Percentiles rank a stretch among this genome's conserved stretches.
Evolutionary conservation across 768 basidiomycete genomes (phyloP).

Genomic region (Termitomyces sp.): DNA sequence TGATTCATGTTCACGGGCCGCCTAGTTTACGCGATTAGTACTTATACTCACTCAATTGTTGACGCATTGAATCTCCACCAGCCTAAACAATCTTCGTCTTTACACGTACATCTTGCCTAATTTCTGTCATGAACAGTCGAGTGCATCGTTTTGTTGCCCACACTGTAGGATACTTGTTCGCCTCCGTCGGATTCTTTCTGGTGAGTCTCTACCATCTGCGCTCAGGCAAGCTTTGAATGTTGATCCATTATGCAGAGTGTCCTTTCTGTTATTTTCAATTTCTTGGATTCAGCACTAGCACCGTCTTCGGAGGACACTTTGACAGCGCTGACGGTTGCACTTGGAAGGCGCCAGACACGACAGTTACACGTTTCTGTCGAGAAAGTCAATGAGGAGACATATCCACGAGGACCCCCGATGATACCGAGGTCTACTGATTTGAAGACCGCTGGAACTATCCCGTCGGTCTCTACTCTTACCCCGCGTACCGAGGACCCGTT

Average conservation of each 20-base stretch:
- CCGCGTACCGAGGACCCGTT: neutral
- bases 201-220: conserved; percentile 20
- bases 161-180: conserved; percentile 29
- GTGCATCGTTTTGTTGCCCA: conserved; percentile 24
- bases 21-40: neutral
- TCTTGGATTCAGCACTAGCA: neutral
- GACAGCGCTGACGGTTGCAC: neutral
- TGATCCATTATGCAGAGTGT: conserved; percentile 26
- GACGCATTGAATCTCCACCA: conserved; percentile 1
- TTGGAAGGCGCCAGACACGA: conserved; percentile 1
- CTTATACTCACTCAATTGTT: neutral
- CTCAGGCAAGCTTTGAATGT: neutral
- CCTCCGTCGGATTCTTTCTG: conserved; percentile 30
- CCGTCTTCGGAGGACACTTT: neutral
- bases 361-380: neutral
- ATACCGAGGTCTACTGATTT: neutral
- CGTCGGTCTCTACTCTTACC: neutral
- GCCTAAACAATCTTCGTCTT: neutral
- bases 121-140: conserved; percentile 4
- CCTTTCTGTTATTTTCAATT: conserved; percentile 23
- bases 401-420: neutral
- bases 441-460: neutral
- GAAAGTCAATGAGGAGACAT: neutral
- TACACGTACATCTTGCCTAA: neutral
- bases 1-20: neutral